Evolutionary conservation across 2,329 filamentous ascomycete genomes (phyloP), one percentile per base, ranked within the genome.

Genomic region (Lizonia empirigonia): DNA sequence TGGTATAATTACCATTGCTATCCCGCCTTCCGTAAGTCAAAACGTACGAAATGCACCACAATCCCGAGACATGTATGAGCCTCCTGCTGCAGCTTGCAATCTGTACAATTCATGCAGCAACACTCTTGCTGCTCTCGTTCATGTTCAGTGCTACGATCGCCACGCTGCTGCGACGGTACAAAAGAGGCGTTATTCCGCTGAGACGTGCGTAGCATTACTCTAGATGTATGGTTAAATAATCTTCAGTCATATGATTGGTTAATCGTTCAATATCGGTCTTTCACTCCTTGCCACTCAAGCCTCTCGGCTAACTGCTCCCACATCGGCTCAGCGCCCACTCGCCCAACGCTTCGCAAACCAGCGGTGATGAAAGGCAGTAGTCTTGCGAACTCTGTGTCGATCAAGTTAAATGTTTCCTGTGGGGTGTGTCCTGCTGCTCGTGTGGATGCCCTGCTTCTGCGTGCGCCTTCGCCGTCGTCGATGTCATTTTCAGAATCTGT

Each of bases 291-390:
- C 65, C 79, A 79, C 62, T 92, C 88, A 35, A 96, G 72, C 77
- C 88, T 89, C 71, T 96, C 90, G 0, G 89, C 90, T 53, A 96
- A 70, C 53, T 88, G 84, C 72, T 94, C 90, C 88, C 91, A 93
- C 68, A 86, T 82, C 66, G 64, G 80, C 74, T 90, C 85, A 22
- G 85, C 85, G 38, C 88, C 87, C 26, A 87, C 88, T 61, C 91
- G 82, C 40, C 90, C 86, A 8, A 94, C 84, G 8, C 88, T 87
- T 45, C 87, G 83, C 56, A 97, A 69, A 0, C 89, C 91, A 40
- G 86, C 85, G 2, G 81, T 81, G 12, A 94, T 79, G 69, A 96
- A 96, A 0, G 81, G 77, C 22, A 91, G 65, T 38, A 88, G 77
- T 34, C 81, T 80, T 47, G 87, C 82, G 62, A 90, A 89, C 41